Conservation (phyloP, 768 basidiomycete species). For the Candolleomyces efflorescens region DNA sequence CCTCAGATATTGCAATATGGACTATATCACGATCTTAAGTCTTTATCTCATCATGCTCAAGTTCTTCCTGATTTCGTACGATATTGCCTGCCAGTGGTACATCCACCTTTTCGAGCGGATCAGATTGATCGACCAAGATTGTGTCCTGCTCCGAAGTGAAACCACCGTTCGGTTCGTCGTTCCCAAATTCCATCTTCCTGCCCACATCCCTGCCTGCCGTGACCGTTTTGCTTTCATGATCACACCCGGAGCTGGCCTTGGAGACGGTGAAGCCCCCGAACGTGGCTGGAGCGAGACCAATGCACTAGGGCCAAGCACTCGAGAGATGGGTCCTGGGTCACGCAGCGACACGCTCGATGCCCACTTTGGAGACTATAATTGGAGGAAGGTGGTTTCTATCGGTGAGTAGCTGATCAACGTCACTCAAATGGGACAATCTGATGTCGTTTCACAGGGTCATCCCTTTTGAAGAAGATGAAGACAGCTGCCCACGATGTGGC, state of each 20-base stretch:
- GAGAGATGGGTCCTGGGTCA: constrained; percentile 33
- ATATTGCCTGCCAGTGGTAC: constrained; percentile 24
- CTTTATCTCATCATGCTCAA: not conserved
- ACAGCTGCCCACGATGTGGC: not conserved
- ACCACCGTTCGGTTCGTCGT: not conserved
- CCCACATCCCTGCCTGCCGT: constrained; percentile 21
- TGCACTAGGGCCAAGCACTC: constrained; percentile 21
- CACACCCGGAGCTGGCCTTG: constrained; percentile 20
- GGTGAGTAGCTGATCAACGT: not conserved
- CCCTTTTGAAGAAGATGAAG: constrained; percentile 1
- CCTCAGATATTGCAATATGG: constrained; percentile 25
- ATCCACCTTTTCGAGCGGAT: constrained; percentile 4
- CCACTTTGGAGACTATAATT: constrained; percentile 25
- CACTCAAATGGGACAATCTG: not conserved
- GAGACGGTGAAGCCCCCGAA: constrained; percentile 33
- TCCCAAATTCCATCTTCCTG: constrained; percentile 25
- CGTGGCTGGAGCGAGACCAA: constrained; percentile 26
- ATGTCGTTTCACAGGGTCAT: not conserved
- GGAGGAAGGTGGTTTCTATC: constrained; percentile 20
- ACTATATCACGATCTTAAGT: constrained; percentile 17
- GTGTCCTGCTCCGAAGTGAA: not conserved
- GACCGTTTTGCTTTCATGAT: constrained; percentile 19
- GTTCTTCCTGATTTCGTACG: constrained; percentile 22
- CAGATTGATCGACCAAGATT: not conserved
- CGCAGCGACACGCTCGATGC: constrained; percentile 22